A percentile compares a stretch with the other conserved stretches of the same genome.
phyloP scores from a whole-genome alignment of 345 rosid species.

The Hypericum perforatum region DNA sequence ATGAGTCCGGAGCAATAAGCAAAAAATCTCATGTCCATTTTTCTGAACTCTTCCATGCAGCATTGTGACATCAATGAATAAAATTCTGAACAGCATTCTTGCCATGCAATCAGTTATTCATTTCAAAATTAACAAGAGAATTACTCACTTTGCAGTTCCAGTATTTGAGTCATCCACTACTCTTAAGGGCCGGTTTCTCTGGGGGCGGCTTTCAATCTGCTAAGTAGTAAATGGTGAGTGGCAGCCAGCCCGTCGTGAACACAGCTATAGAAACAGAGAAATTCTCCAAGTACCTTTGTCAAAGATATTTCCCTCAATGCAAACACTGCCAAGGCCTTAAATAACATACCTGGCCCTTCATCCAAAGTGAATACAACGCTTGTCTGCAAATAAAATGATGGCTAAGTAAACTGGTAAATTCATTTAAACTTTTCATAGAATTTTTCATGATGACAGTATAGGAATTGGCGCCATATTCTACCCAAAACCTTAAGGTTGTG shows the following conservation, averaged over 20 bases:
- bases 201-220: constrained; percentile 93
- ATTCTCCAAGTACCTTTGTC: constrained; percentile 42
- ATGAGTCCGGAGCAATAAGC: too few species aligned
- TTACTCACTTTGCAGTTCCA: constrained; percentile 68
- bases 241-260: not conserved
- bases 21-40: too few species aligned
- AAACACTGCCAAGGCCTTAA: constrained; percentile 88
- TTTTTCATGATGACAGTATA: too few species aligned
- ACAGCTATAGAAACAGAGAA: not conserved
- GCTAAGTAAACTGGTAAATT: not conserved
- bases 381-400: constrained; percentile 37
- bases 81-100: too few species aligned
- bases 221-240: constrained; percentile 5
- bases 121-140: not conserved
- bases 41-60: too few species aligned
- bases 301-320: constrained; percentile 72
- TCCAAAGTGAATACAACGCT: constrained; percentile 93
- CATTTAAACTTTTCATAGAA: too few species aligned
- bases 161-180: constrained; percentile 74
- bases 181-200: constrained; percentile 55
- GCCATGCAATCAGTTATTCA: not conserved
- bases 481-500: too few species aligned
- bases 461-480: too few species aligned
- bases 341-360: constrained; percentile 87
- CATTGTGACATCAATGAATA: too few species aligned